Evolutionary conservation across 1,139 yeast genomes (phyloP).

Genomic region (Debaryomycetaceae sp.): DNA sequence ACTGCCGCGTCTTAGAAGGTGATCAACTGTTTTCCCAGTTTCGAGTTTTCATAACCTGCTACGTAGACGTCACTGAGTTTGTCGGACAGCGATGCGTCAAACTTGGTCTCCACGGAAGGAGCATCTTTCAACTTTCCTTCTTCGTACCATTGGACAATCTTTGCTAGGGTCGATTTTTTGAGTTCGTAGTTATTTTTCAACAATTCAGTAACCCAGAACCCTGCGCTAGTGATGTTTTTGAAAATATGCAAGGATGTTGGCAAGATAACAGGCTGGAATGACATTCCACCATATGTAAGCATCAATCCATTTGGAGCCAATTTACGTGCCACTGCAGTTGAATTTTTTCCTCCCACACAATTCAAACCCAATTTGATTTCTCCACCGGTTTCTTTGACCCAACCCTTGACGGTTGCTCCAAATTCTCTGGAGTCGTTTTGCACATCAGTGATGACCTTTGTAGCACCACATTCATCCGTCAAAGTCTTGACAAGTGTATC

Average conservation of each 20-base stretch:
- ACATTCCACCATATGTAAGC: conserved; percentile 97
- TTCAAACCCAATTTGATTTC: conserved; percentile 76
- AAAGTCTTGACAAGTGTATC: conserved; percentile 61
- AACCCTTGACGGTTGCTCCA: conserved; percentile 55
- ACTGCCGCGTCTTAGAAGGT: conserved; percentile 14
- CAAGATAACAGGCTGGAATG: conserved; percentile 84
- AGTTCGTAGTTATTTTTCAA: conserved; percentile 60
- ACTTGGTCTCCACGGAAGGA: conserved; percentile 47
- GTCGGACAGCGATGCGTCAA: conserved; percentile 42
- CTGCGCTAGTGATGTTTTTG: conserved; percentile 79
- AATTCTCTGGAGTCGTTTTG: conserved; percentile 70
- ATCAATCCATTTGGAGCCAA: conserved; percentile 64
- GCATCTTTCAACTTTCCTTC: conserved; percentile 61
- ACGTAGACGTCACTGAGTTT: conserved; percentile 50
- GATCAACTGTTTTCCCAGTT: conserved; percentile 42
- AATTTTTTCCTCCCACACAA: conserved; percentile 89
- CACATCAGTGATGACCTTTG: conserved; percentile 85
- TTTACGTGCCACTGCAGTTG: conserved; percentile 79
- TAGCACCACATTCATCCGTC: conserved; percentile 64
- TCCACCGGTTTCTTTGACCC: conserved; percentile 56
- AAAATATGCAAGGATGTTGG: conserved; percentile 90
- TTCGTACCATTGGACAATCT: conserved; percentile 65
- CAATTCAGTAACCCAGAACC: conserved; percentile 91
- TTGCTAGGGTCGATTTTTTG: conserved; percentile 57
- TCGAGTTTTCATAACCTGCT: conserved; percentile 50